Conservation (phyloP, 495 filamentous ascomycete genomes). For the Penicillium mononematosum region DNA sequence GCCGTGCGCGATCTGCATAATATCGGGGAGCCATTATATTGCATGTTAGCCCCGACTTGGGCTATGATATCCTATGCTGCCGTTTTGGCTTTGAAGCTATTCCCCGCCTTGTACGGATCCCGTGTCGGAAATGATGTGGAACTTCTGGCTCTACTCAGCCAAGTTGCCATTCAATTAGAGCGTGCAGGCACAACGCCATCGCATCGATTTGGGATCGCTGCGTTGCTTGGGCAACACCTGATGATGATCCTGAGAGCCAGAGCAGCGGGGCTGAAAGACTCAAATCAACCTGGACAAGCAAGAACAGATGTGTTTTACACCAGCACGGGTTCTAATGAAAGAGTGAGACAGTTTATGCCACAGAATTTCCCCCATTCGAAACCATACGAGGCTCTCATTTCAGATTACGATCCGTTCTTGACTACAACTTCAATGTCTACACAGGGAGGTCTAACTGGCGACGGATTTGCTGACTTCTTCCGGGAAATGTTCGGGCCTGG, state of each 20-base stretch:
- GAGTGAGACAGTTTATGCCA: background rate
- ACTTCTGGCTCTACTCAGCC: slow-evolving; percentile 23
- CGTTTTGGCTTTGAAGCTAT: slow-evolving; percentile 25
- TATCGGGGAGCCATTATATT: slow-evolving; percentile 29
- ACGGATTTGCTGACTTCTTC: slow-evolving; percentile 26
- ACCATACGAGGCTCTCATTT: slow-evolving; percentile 4
- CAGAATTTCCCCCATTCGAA: background rate
- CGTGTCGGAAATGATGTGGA: slow-evolving; percentile 20
- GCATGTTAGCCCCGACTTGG: slow-evolving; percentile 35
- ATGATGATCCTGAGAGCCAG: slow-evolving; percentile 22
- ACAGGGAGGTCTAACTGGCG: slow-evolving; percentile 15
- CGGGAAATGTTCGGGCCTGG: slow-evolving; percentile 27
- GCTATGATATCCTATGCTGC: slow-evolving; percentile 33
- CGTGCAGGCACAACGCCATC: slow-evolving; percentile 26
- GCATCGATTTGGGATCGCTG: slow-evolving; percentile 30
- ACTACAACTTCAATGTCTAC: slow-evolving; percentile 11
- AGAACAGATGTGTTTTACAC: background rate
- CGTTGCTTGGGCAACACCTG: slow-evolving; percentile 29
- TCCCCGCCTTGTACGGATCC: slow-evolving; percentile 17
- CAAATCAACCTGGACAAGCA: background rate
- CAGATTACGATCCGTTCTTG: slow-evolving; percentile 21
- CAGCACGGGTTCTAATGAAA: background rate
- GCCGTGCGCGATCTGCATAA: slow-evolving; percentile 25
- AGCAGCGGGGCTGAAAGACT: slow-evolving; percentile 2
- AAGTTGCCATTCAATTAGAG: slow-evolving; percentile 27